Percentiles rank a stretch among this genome's conserved stretches.
These are phyloP conservation scores for Pseudocercospora vitis DNA, from an alignment of 2,329 filamentous ascomycete species.

Conservation along the genomic window DNA sequence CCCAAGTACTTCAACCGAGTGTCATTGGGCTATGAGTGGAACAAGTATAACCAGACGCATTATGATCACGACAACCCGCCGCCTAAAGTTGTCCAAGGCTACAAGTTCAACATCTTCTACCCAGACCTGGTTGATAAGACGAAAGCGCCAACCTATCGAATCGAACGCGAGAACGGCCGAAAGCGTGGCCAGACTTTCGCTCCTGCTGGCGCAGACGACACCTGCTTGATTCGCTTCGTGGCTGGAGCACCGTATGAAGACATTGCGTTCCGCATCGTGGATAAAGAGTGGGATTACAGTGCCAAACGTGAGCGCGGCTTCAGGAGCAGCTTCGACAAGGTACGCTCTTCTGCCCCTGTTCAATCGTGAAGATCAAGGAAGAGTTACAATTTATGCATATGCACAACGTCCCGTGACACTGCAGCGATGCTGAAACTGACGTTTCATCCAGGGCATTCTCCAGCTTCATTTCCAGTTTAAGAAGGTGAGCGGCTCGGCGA, in stretches of 20 bases:
- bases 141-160: constrained; percentile 92
- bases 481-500: constrained; percentile 61
- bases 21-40: constrained; percentile 99
- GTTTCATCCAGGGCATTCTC: constrained; percentile 70
- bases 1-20: constrained; percentile 97
- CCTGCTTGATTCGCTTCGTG: constrained; percentile 92
- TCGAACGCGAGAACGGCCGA: constrained; percentile 87
- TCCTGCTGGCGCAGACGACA: constrained; percentile 92
- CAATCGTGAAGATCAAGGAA: constrained; percentile 1
- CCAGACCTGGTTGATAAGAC: constrained; percentile 93
- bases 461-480: constrained; percentile 99
- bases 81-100: constrained; percentile 96
- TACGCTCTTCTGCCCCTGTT: constrained; percentile 47
- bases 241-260: constrained; percentile 95
- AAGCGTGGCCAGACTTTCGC: constrained; percentile 89
- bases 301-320: constrained; percentile 93
- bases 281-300: constrained; percentile 99
- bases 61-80: constrained; percentile 98
- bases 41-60: constrained; percentile 99
- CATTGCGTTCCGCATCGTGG: constrained; percentile 93
- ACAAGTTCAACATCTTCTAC: constrained; percentile 99
- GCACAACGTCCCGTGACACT: constrained; percentile 17
- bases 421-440: constrained; percentile 34
- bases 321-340: constrained; percentile 96
- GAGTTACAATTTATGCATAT: constrained; percentile 10